phyloP scores from a whole-genome alignment of 306 rosid species.

The Acacia acuminata region DNA sequence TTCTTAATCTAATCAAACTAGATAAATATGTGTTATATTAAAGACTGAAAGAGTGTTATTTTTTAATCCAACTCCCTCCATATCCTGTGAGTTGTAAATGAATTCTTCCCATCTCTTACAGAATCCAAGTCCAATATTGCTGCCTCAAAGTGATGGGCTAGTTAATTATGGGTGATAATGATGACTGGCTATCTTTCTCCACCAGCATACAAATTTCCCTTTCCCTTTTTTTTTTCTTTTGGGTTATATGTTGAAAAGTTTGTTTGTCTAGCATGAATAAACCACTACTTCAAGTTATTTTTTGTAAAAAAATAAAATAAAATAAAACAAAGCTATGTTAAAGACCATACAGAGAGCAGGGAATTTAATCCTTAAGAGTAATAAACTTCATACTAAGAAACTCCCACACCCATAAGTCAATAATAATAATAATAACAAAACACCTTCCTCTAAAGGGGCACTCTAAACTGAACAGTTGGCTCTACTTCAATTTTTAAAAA shows the following conservation, averaged over 20 bases:
- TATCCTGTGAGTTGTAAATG: background rate
- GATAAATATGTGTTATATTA: too few relatives aligned
- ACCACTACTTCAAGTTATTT: background rate
- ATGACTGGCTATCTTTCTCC: background rate
- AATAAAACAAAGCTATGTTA: background rate
- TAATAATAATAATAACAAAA: too few relatives aligned
- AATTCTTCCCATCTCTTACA: background rate
- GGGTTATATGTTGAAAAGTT: background rate
- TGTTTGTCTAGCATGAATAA: background rate
- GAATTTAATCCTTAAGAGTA: background rate
- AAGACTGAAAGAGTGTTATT: too few relatives aligned
- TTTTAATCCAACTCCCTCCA: background rate
- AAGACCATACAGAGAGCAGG: background rate
- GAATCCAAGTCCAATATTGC: background rate
- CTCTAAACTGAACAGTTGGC: background rate
- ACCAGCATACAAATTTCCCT: background rate
- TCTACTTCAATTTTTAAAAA: constrained; percentile 19
- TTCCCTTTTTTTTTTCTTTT: background rate
- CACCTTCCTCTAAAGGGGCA: background rate
- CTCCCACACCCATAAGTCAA: background rate
- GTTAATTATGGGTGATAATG: background rate
- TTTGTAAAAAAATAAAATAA: too few relatives aligned
- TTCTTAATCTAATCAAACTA: too few relatives aligned
- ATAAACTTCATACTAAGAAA: background rate
- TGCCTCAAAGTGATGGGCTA: background rate